phyloP scores from a whole-genome alignment of 176 grass and related monocot genomes.

The Zea luxurians region DNA sequence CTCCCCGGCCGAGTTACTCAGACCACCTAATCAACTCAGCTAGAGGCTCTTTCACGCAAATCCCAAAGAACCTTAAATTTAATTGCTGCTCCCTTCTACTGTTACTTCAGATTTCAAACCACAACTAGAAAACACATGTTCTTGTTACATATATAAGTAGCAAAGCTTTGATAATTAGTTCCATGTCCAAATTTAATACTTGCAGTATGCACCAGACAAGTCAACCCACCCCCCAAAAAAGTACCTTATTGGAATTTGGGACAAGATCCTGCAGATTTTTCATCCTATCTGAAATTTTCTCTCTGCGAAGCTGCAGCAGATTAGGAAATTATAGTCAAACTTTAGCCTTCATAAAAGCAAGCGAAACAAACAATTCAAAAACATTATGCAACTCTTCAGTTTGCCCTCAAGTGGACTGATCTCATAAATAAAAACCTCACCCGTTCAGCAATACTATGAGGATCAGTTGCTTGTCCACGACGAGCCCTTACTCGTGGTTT shows the following conservation, averaged over 20 bases:
- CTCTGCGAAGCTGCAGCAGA: constrained; percentile 66
- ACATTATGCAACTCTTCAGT: constrained; percentile 9
- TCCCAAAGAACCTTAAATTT: not conserved
- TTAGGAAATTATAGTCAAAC: constrained; percentile 28
- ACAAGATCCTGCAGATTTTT: constrained; percentile 79
- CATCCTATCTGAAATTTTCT: constrained; percentile 86
- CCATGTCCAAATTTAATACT: not conserved
- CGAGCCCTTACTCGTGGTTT: constrained; percentile 70
- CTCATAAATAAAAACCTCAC: constrained; percentile 40
- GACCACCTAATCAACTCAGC: too few species aligned
- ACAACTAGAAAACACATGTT: not conserved
- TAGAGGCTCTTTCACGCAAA: too few species aligned
- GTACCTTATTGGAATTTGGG: constrained; percentile 76
- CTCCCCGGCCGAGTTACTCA: too few species aligned
- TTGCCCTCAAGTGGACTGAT: constrained; percentile 10
- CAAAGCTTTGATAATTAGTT: not conserved
- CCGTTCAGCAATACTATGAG: constrained; percentile 88
- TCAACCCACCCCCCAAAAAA: not conserved
- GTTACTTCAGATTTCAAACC: too few species aligned
- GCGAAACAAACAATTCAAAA: constrained; percentile 8
- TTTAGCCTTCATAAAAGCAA: not conserved
- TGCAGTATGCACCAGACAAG: not conserved
- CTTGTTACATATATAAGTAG: not conserved
- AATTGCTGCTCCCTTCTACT: not conserved
- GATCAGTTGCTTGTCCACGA: constrained; percentile 77